phyloP scores from a whole-genome alignment of 768 basidiomycete species.

The Auricularia cornea region DNA sequence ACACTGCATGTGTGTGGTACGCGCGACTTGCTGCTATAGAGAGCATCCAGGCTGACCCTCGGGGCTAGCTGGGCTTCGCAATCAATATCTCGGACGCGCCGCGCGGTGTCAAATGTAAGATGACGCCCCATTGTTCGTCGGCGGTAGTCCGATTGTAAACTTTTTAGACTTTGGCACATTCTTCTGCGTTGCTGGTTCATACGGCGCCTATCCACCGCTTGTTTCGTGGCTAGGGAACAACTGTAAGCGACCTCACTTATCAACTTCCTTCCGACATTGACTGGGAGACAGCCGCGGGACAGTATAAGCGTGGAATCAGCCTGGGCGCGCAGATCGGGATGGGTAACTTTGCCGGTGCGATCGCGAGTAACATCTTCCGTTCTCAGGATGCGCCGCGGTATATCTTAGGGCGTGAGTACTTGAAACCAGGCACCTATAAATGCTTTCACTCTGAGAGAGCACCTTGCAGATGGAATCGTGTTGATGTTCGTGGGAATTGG shows the following conservation, averaged over 20 bases:
- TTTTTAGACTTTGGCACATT: constrained; percentile 50
- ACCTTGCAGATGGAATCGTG: constrained; percentile 44
- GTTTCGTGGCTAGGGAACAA: constrained; percentile 40
- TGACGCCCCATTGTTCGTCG: neutral
- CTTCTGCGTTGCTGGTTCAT: constrained; percentile 57
- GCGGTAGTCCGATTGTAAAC: neutral
- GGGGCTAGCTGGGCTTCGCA: neutral
- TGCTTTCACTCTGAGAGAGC: neutral
- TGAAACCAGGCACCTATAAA: no score
- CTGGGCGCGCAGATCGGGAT: constrained; percentile 62
- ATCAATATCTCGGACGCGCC: neutral
- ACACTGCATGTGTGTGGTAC: neutral
- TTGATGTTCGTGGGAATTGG: constrained; percentile 67
- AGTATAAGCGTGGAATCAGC: constrained; percentile 61
- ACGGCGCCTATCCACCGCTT: constrained; percentile 49
- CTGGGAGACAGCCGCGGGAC: constrained; percentile 34
- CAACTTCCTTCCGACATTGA: neutral
- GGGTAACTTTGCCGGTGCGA: constrained; percentile 59
- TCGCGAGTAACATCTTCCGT: constrained; percentile 57
- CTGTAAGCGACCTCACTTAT: neutral
- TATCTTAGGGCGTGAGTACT: constrained; percentile 44
- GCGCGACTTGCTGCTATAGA: neutral
- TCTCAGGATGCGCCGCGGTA: constrained; percentile 51
- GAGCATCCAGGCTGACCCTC: neutral
- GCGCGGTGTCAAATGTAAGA: neutral